Percentiles rank a stretch among this genome's conserved stretches.
Evolutionary conservation across 495 filamentous ascomycete species (phyloP).

Genomic region (Tetracladium marchalianum): DNA sequence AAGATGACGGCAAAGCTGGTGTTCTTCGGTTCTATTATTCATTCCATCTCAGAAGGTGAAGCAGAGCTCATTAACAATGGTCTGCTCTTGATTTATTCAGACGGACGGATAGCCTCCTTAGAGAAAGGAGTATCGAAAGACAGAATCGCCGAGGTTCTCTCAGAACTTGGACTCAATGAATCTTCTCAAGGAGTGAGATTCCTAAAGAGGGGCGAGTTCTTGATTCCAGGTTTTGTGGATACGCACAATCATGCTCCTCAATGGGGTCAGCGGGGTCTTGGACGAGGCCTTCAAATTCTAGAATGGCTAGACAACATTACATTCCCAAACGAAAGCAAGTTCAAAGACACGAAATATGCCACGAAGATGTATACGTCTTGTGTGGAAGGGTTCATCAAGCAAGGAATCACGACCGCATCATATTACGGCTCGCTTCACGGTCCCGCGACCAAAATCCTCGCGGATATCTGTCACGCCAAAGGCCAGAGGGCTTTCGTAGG

Average conservation of each 20-base stretch:
- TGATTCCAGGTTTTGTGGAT: slow-evolving; percentile 54
- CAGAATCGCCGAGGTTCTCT: background rate
- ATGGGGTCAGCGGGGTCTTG: slow-evolving; percentile 49
- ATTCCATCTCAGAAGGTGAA: slow-evolving; percentile 28
- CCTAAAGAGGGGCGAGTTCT: slow-evolving; percentile 39
- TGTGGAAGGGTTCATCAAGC: slow-evolving; percentile 46
- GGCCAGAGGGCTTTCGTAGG: slow-evolving; percentile 58
- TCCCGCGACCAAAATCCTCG: slow-evolving; percentile 47
- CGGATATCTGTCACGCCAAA: slow-evolving; percentile 41
- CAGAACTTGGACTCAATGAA: slow-evolving; percentile 8
- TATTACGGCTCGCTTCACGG: slow-evolving; percentile 55
- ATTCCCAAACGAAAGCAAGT: slow-evolving; percentile 52
- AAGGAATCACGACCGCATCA: slow-evolving; percentile 56
- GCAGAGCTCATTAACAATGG: slow-evolving; percentile 40
- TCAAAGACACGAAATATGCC: slow-evolving; percentile 43
- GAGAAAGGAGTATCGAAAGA: background rate
- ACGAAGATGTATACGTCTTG: slow-evolving; percentile 38
- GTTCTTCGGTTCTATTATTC: slow-evolving; percentile 45
- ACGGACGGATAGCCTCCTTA: slow-evolving; percentile 34
- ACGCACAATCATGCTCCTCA: slow-evolving; percentile 60
- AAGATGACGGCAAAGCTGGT: slow-evolving; percentile 9
- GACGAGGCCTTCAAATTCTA: slow-evolving; percentile 45
- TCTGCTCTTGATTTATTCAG: slow-evolving; percentile 29
- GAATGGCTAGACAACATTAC: slow-evolving; percentile 52
- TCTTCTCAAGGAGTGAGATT: slow-evolving; percentile 22